phyloP scores from a whole-genome alignment of 176 grass and related monocot species.

The Sorghum bicolor region DNA sequence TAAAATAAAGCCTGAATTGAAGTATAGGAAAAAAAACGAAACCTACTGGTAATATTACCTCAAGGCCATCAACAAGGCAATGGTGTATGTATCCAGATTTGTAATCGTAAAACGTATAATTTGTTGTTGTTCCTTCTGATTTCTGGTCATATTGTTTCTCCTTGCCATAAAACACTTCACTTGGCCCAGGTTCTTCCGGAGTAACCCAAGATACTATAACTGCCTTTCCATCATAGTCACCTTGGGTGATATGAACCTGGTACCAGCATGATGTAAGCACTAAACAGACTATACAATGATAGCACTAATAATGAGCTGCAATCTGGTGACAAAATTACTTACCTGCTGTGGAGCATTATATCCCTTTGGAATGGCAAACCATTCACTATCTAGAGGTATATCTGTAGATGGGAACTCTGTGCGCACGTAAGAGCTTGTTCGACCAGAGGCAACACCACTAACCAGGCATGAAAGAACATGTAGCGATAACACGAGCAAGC shows the following conservation, averaged over 20 bases:
- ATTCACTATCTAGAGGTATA: constrained; percentile 77
- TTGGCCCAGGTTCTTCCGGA: constrained; percentile 53
- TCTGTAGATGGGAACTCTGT: constrained; percentile 67
- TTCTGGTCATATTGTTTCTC: constrained; percentile 59
- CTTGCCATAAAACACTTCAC: constrained; percentile 72
- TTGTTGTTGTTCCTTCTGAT: constrained; percentile 61
- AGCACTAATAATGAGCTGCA: not conserved
- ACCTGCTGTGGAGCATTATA: constrained; percentile 94
- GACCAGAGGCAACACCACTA: constrained; percentile 39
- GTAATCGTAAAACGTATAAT: constrained; percentile 91
- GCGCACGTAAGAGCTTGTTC: constrained; percentile 78
- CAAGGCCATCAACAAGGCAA: constrained; percentile 74
- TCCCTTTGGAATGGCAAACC: constrained; percentile 65
- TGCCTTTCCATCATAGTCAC: constrained; percentile 94
- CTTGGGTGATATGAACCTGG: constrained; percentile 96
- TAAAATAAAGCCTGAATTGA: constrained; percentile 1
- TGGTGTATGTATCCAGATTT: constrained; percentile 97
- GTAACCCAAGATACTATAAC: constrained; percentile 90
- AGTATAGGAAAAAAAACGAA: constrained; percentile 16
- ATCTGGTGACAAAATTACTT: constrained; percentile 3
- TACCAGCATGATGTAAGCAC: not conserved
- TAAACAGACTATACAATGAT: not conserved
- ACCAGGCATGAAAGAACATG: constrained; percentile 44
- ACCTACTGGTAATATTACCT: constrained; percentile 41
- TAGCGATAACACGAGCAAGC: constrained; percentile 25